Evolutionary conservation across 208 protist species (phyloP), one percentile per base, ranked within the genome.

Genomic region (Trypanosoma lewisi): DNA sequence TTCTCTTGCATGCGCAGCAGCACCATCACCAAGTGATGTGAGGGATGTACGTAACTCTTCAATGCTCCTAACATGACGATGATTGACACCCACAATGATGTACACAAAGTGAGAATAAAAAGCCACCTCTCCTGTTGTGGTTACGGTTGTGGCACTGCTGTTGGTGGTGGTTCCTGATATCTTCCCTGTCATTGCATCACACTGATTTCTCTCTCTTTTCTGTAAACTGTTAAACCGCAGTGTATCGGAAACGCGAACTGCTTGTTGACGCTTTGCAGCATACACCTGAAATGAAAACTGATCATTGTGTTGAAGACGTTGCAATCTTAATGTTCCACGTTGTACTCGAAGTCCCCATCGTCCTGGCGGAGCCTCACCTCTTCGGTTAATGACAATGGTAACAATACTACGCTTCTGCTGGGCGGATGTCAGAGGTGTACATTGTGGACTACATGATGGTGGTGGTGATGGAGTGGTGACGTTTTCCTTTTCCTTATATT

Each of bases 271-370:
- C 61, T 88, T 91, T 37, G 64, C 53, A 4, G 82, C 76, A 41
- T 82, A 94, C 11, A 94, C 87, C 56, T 89, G 77, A 69, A 91
- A 91, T 31, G 67, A 67, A 54, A 87, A 94, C 34, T 63, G 30
- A 12, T 70, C 41, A 70, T 91, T 81, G 52, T 81, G 60, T 36
- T 87, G 78, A 7, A 93, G 25, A 14, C 61, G 56, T 41, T 78
- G 75, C 17, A 93, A 62, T 11, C 83, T 80, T 9, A 67, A 36
- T 27, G 79, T 88, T 19, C 77, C 76, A 25, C 56, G 67, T 70
- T 87, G 78, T 53, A 94, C 69, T 17, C 79, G 75, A 42, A 94
- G 50, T n/a, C 87, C 87, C 87, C 87, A 94, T 55, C 70, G 68
- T 19, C 71, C 67, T 51, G 47, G 44, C 21, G 71, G 67, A 7